Evolutionary conservation across 176 grass and related monocot genomes (phyloP).

Genomic region (Carex myosuroides): DNA sequence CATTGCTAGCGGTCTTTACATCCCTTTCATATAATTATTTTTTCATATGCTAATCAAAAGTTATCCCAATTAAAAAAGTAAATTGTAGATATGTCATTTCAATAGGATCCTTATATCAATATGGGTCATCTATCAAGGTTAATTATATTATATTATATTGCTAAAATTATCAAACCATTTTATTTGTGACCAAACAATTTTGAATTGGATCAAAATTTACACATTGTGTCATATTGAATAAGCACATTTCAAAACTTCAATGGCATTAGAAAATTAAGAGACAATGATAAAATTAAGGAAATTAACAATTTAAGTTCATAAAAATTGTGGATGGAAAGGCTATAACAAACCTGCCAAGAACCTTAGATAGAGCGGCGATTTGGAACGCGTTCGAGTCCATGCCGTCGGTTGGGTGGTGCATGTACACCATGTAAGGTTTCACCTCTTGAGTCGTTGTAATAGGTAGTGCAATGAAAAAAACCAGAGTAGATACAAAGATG

Average conservation of each 20-base stretch:
- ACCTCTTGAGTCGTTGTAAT: slow-evolving; percentile 6
- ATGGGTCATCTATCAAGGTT: neutral
- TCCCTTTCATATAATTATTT: neutral
- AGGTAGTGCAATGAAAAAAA: neutral
- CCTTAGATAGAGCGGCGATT: neutral
- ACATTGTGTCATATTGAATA: neutral
- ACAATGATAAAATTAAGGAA: neutral
- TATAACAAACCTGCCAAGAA: slow-evolving; percentile 32
- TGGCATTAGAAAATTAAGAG: neutral
- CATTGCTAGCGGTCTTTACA: neutral
- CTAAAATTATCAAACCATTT: neutral
- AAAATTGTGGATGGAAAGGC: neutral
- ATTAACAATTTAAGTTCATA: neutral
- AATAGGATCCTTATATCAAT: neutral
- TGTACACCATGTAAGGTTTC: slow-evolving; percentile 12
- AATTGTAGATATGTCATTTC: neutral
- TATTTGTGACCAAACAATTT: neutral
- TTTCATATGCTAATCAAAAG: neutral
- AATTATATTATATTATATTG: neutral
- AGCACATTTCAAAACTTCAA: neutral
- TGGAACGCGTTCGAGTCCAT: slow-evolving; percentile 16
- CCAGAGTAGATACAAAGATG: neutral
- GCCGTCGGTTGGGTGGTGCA: neutral
- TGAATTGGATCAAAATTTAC: neutral
- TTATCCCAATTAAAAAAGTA: neutral